These are phyloP conservation scores for Clavaria fumosa DNA, from an alignment of 768 basidiomycete species.

Conservation along the genomic window DNA sequence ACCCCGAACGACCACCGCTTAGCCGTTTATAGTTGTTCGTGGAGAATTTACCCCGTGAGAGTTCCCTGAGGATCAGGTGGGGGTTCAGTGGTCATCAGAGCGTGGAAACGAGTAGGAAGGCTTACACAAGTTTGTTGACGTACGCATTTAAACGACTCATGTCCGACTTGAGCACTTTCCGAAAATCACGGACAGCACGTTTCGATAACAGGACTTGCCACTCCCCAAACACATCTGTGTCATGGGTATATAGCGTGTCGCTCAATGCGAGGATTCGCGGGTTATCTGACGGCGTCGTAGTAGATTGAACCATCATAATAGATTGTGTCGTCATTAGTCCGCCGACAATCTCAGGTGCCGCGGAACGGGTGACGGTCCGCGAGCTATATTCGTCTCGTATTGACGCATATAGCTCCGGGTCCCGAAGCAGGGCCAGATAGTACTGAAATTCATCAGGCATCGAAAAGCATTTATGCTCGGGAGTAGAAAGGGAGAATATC, in stretches of 20 bases:
- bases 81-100: background rate
- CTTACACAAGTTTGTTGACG: conserved; percentile 55
- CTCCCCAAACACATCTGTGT: conserved; percentile 41
- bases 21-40: conserved; percentile 51
- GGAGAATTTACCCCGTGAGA: conserved; percentile 57
- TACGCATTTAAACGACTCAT: conserved; percentile 35
- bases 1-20: conserved; percentile 24
- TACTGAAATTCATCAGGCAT: background rate
- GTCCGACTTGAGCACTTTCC: conserved; percentile 31
- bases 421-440: conserved; percentile 6
- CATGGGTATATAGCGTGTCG: conserved; percentile 44
- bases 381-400: background rate
- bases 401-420: background rate
- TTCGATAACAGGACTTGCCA: conserved; percentile 47
- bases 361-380: background rate
- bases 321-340: background rate
- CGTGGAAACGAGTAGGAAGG: background rate
- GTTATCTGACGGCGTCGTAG: conserved; percentile 16
- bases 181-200: conserved; percentile 32
- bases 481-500: background rate
- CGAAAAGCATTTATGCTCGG: background rate
- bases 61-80: conserved; percentile 35
- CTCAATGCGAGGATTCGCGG: conserved; percentile 42
- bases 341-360: background rate
- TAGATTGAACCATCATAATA: background rate